These are phyloP conservation scores for Colletotrichum theobromicola DNA, from an alignment of 2,329 filamentous ascomycete genomes.

Conservation along the genomic window DNA sequence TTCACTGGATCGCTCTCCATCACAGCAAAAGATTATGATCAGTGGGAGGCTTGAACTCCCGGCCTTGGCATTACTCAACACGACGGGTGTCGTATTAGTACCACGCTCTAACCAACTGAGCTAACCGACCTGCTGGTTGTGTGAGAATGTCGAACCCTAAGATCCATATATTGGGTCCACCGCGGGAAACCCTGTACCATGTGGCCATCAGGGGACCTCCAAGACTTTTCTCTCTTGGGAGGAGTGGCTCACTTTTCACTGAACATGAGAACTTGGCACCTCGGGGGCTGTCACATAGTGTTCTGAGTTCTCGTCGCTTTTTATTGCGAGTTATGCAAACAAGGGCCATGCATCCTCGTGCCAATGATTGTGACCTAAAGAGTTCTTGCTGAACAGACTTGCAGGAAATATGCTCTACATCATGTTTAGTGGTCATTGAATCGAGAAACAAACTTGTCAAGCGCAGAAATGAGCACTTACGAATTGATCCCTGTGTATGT, in stretches of 20 bases:
- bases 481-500: too few relatives aligned
- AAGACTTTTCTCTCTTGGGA: neutral
- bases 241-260: too few relatives aligned
- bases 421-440: too few relatives aligned
- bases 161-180: neutral
- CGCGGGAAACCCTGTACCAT: neutral
- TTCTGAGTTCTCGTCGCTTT: neutral
- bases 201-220: rapidly evolving
- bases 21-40: neutral
- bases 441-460: too few relatives aligned
- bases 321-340: too few relatives aligned
- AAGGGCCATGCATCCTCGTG: too few relatives aligned
- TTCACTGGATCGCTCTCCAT: neutral
- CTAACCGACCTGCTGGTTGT: slow-evolving; percentile 13
- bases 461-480: too few relatives aligned
- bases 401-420: too few relatives aligned
- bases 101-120: slow-evolving; percentile 23
- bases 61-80: slow-evolving; percentile 17
- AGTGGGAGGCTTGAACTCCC: slow-evolving; percentile 23
- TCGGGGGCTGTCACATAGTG: neutral
- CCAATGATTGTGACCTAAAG: too few relatives aligned
- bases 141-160: rapidly evolving
- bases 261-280: too few relatives aligned
- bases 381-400: too few relatives aligned
- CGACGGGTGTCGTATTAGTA: slow-evolving; percentile 17